These are phyloP conservation scores for Rhamnella rubrinervis DNA, from an alignment of 331 rosid species.

Conservation along the genomic window DNA sequence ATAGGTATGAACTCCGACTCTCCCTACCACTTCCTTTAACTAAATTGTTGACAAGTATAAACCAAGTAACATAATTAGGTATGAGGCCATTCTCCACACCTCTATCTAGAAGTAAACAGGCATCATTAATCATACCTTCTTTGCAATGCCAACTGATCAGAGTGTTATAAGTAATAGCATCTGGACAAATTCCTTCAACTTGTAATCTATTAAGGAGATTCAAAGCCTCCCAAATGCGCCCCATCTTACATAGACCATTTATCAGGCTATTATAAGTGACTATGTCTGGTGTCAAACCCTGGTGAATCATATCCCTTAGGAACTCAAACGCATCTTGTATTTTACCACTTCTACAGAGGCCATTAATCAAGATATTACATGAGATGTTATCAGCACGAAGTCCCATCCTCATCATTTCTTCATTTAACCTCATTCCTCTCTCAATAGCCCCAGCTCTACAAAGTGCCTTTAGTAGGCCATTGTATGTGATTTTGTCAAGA, in stretches of 20 bases:
- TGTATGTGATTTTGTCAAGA: slow-evolving; percentile 75
- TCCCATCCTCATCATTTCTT: slow-evolving; percentile 79
- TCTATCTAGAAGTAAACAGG: slow-evolving; percentile 58
- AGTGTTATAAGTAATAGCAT: slow-evolving; percentile 78
- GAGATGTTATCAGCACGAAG: slow-evolving; percentile 48
- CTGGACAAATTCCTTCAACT: slow-evolving; percentile 69
- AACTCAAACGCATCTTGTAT: slow-evolving; percentile 67
- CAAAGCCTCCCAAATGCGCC: slow-evolving; percentile 55
- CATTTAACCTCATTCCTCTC: slow-evolving; percentile 60
- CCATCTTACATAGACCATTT: slow-evolving; percentile 83
- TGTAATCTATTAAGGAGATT: slow-evolving; percentile 67
- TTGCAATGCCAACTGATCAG: slow-evolving; percentile 64
- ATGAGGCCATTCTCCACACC: slow-evolving; percentile 67
- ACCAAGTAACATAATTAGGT: slow-evolving; percentile 79
- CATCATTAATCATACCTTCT: slow-evolving; percentile 60
- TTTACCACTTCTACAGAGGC: slow-evolving; percentile 65
- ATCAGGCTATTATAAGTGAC: slow-evolving; percentile 84
- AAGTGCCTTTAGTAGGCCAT: slow-evolving; percentile 71
- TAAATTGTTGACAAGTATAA: slow-evolving; percentile 53
- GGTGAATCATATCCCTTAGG: slow-evolving; percentile 68
- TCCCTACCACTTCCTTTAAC: slow-evolving; percentile 34
- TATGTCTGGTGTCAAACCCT: slow-evolving; percentile 68
- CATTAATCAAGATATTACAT: slow-evolving; percentile 76
- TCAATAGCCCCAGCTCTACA: slow-evolving; percentile 74
- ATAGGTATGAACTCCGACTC: slow-evolving; percentile 5